Evolutionary conservation across 139 green algal species (phyloP), one percentile per base, ranked within the genome.

Genomic region (Trebouxia sp.): DNA sequence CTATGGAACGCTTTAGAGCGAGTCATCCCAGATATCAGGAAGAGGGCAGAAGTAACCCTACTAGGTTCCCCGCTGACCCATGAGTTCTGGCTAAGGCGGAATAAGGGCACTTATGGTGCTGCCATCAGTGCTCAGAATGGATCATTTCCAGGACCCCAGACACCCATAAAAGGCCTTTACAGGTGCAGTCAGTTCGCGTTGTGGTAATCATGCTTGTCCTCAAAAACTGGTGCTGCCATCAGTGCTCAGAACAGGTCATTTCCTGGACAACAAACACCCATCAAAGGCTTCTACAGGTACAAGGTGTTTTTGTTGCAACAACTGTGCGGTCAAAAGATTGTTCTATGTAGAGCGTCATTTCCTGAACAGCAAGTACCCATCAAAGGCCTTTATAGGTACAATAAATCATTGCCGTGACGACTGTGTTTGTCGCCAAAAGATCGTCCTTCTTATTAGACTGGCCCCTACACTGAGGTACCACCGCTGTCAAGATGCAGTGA

Each of bases 11-110:
- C 92, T 0, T 82, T 97, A 47, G 91, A 95, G 84, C 80, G 85
- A 28, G 83, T 94, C 48, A 94, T 97, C 37, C 93, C 93, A 3
- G 92, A 97, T 85, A 87, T 95, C n/a, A 80, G 91, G 7, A 69
- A 72, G 53, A 89, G 88, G 26, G 80, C 80, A 38, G 66, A 96
- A 80, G 50, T 96, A 8, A 86, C 75, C n/a, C 78, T 96, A 76
- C 56, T 95, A 11, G 93, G 91, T 66, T 93, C 91, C 14, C 93
- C 93, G 6, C 87, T 95, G 7, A 96, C 92, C 12, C 92, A 96
- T 82, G 85, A 91, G 82, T 83, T 90, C 65, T 97, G 92, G 82
- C 82, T 94, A 38, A 84, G 88, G 1, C 85, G 93, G 2, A 87
- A 94, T 81, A 47, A 81, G 3, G 93, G 93, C 74, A 92, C 86